phyloP scores from a whole-genome alignment of 371 early-diverging fungal genomes.

The Dichotomocladium elegans region DNA sequence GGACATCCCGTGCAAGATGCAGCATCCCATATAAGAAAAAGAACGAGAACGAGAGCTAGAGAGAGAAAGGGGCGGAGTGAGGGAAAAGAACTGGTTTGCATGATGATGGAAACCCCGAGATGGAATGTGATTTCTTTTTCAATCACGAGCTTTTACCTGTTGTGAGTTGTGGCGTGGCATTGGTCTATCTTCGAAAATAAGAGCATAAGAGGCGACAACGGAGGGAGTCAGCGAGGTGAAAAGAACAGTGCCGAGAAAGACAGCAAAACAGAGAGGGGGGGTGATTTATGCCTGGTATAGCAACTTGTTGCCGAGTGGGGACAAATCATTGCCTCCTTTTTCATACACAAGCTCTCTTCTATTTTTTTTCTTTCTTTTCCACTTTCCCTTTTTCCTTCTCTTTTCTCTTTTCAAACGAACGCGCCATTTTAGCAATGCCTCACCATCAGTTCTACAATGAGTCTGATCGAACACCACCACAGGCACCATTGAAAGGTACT shows the following conservation, averaged over 20 bases:
- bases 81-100: too few relatives aligned
- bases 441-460: conserved; percentile 6
- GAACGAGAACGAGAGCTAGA: too few relatives aligned
- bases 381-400: not conserved
- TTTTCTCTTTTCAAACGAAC: not conserved
- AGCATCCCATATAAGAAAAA: too few relatives aligned
- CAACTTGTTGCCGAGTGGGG: not conserved
- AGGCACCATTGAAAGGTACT: conserved; percentile 10
- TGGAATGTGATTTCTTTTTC: too few relatives aligned
- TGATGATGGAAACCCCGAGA: too few relatives aligned
- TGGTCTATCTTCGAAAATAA: too few relatives aligned
- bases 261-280: not conserved
- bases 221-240: not conserved
- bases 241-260: not conserved
- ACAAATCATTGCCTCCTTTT: not conserved
- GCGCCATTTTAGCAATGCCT: conserved; percentile 6
- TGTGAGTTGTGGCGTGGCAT: too few relatives aligned
- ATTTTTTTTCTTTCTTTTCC: conserved; percentile 3
- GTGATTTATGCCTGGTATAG: not conserved
- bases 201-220: too few relatives aligned
- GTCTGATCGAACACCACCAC: not conserved
- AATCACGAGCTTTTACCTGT: too few relatives aligned
- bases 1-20: too few relatives aligned
- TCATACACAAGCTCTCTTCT: conserved; percentile 1
- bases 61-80: too few relatives aligned